Conservation (phyloP, 2,329 filamentous ascomycete genomes). For the Phialemonium atrogriseum region DNA sequence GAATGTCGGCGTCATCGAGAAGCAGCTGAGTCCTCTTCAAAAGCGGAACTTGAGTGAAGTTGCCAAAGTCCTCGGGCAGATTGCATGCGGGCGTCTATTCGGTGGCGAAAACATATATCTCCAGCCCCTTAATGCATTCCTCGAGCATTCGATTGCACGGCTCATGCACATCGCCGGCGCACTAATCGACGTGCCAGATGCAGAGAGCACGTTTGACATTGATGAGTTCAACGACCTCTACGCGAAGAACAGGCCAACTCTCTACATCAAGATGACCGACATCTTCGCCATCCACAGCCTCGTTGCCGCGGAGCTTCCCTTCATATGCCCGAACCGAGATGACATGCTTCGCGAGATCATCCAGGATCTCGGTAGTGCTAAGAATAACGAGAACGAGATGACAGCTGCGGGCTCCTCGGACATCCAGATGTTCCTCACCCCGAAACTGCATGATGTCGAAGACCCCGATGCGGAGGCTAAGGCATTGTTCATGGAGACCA, state of each 20-base stretch:
- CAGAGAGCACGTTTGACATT: constrained; percentile 91
- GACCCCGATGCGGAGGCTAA: constrained; percentile 92
- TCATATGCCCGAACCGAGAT: constrained; percentile 71
- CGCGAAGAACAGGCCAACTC: constrained; percentile 87
- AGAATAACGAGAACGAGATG: constrained; percentile 93
- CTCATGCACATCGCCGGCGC: constrained; percentile 67
- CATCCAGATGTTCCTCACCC: constrained; percentile 83
- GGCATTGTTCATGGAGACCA: constrained; percentile 94
- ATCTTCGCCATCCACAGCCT: constrained; percentile 94
- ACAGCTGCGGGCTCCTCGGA: constrained; percentile 77
- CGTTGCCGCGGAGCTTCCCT: constrained; percentile 67
- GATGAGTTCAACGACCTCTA: constrained; percentile 99
- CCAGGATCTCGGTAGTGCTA: constrained; percentile 88
- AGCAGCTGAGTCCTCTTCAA: constrained; percentile 79
- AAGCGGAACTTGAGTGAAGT: constrained; percentile 89
- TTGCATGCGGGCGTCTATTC: constrained; percentile 81
- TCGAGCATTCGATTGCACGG: constrained; percentile 75
- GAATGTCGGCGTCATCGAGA: constrained; percentile 86
- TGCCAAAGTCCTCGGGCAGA: constrained; percentile 82
- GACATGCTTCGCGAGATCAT: constrained; percentile 87
- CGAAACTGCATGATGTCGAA: constrained; percentile 81
- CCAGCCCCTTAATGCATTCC: constrained; percentile 87
- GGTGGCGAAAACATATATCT: constrained; percentile 93
- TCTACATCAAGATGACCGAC: constrained; percentile 99
- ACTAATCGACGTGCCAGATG: constrained; percentile 75